Base-by-base conservation (phyloP, 2,329 filamentous ascomycete species). In the Paradendryphiella salina region DNA sequence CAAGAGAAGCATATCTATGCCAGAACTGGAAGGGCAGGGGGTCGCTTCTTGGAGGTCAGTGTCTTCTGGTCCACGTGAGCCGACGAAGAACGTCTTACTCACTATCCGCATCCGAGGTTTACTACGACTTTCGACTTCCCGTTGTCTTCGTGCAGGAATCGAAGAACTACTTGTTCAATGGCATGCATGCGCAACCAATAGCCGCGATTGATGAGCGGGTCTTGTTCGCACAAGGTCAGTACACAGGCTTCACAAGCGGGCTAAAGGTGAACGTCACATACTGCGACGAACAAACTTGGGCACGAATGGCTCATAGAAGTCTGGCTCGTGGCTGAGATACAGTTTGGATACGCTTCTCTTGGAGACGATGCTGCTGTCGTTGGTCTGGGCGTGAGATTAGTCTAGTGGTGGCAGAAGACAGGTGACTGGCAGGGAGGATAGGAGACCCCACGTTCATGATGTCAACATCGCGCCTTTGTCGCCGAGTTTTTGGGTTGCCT, bases 41-140 rank as follows among this genome's bases (percentile, higher is more conserved):
- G 74, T 96, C 91, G 71, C 91, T 96, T 72, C 51, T 46, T 15
- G 37, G 55, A 37, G 2, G 45, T 68, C 46, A 68, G 64, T 56
- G 33, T 15, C 33, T 37, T 8, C 37, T 60, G 38, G n/a, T 20
- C 7, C 13, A 31, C 43, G 18, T 26, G 3, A 28, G 28, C 15
- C 14, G 28, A 39, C 15, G 48, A 38, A 39, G 42, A 36, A 54
- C 38, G 31, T 66, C 67, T 71, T 72, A 80, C 87, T 83, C 75
- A 93, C 90, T 90, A 95, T 72, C 92, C 92, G 77, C 90, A 95
- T 18, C 92, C 91, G 29, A 96, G 75, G 67, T 96, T 96, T 38
- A 96, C 79, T 9, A 96, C 79, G 4, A 92, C 79, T 70, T 90
- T 95, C 32, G 74, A 74, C 56, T 82, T 85, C 26, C 77, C 77